Percentiles rank a stretch among this genome's conserved stretches.
These are phyloP conservation scores for Recurvomyces mirabilis DNA, from an alignment of 495 filamentous ascomycete genomes.

Conservation along the genomic window DNA sequence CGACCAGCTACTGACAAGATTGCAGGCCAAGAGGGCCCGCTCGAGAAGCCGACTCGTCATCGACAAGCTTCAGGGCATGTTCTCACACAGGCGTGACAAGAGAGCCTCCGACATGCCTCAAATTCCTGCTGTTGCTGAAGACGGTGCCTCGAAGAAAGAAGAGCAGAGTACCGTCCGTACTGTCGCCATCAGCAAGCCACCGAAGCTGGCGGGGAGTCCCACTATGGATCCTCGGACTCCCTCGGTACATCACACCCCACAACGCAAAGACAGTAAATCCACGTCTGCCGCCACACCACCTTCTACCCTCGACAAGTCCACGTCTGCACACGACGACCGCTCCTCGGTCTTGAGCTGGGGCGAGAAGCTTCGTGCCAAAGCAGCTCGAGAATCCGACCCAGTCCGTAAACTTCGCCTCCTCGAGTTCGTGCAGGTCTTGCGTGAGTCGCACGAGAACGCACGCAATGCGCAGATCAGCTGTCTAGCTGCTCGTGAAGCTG, in stretches of 20 bases:
- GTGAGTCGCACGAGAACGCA: slow-evolving; percentile 8
- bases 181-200: neutral
- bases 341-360: slow-evolving; percentile 1
- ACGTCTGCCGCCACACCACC: neutral
- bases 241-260: neutral
- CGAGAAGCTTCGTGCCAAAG: neutral
- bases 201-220: neutral
- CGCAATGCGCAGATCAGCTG: slow-evolving; percentile 14
- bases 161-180: too few species aligned
- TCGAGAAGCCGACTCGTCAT: slow-evolving; percentile 17
- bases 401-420: slow-evolving; percentile 10
- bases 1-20: neutral
- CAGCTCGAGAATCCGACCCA: slow-evolving; percentile 2
- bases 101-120: neutral
- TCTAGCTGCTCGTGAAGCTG: slow-evolving; percentile 12
- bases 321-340: neutral
- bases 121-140: slow-evolving; percentile 7
- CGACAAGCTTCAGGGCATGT: slow-evolving; percentile 18
- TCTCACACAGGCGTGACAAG: slow-evolving; percentile 14
- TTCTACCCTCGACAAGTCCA: neutral
- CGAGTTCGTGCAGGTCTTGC: slow-evolving; percentile 12
- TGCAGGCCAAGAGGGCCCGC: slow-evolving; percentile 8
- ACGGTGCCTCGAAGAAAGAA: too few species aligned
- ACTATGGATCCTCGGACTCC: too few species aligned
- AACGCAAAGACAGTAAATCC: neutral